Base-by-base conservation (phyloP, 139 green algal species). In the Chlorella sp. region DNA sequence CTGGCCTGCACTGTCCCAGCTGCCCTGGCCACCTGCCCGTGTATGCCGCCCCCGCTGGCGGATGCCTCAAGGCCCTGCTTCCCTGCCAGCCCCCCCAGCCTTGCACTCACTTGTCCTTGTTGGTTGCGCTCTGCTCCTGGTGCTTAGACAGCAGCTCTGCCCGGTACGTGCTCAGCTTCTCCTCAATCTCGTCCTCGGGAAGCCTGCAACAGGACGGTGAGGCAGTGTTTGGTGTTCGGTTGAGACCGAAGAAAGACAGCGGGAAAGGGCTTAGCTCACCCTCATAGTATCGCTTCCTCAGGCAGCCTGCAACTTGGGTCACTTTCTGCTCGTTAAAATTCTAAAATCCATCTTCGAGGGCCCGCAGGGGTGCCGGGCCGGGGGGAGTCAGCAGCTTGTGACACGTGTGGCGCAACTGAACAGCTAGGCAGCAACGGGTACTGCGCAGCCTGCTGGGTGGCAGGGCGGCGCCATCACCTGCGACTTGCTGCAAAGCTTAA, bases 141-240 rank as follows among this genome's bases (percentile, higher is more conserved):
- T 83, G 76, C 89, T 94, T 86, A 24, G 94, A 89, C 26, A 73
- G 26, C 75, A 94, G 83, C 75, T 91, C 88, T 18, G 39, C 34
- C 14, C 90, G 86, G 75, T 90, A 88, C 34, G 79, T 18, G 0
- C 66, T 78, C 39, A 94, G 66, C 61, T 90, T 89, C 85, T 91
- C 88, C 81, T 96, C 92, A 32, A 97, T 94, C 69, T 96, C 95
- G 15, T 94, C 93, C 53, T 96, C 93, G 1, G 48, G 82, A n/a
- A 93, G 90, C 36, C 93, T 95, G 93, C 39, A 88, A 32, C n/a
- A n/a, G n/a, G n/a, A n/a, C n/a, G 11, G 77, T 79, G 15, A 60
- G 75, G 16, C 24, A 64, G 57, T 57, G 48, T 57, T 57, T 57
- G 5, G 34, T 57, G 26, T 57, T 57, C 9, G 9, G 48, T 57